Conservation (phyloP, 371 early-diverging fungal genomes). For the Actinomucor elegans region DNA sequence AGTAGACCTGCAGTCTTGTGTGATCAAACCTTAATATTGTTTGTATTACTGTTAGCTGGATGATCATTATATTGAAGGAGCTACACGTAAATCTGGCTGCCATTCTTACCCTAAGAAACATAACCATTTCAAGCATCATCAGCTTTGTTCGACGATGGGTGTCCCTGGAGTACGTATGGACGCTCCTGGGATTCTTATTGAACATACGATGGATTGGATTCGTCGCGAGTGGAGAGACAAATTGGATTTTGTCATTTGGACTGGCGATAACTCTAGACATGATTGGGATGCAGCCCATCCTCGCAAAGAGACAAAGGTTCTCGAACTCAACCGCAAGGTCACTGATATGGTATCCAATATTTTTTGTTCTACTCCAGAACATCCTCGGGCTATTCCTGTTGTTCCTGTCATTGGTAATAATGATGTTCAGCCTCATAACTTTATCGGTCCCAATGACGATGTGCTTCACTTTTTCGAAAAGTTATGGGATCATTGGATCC, state of each 20-base stretch:
- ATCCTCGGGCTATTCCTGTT: conserved; percentile 37
- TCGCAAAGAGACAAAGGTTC: conserved; percentile 48
- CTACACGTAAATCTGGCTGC: conserved; percentile 54
- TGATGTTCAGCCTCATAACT: conserved; percentile 76
- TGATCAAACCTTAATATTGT: neutral
- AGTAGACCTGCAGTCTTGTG: neutral
- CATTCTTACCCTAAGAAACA: conserved; percentile 25
- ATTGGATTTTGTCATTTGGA: conserved; percentile 82
- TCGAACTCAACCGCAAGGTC: conserved; percentile 34
- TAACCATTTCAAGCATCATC: neutral
- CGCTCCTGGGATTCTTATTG: conserved; percentile 60
- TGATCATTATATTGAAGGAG: conserved; percentile 50
- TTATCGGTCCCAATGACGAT: conserved; percentile 13
- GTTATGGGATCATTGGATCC: conserved; percentile 62
- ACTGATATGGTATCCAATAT: conserved; percentile 27
- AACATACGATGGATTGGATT: conserved; percentile 70
- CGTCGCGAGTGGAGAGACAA: conserved; percentile 48
- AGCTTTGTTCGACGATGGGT: conserved; percentile 35
- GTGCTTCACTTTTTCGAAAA: conserved; percentile 37
- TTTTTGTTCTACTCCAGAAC: conserved; percentile 10
- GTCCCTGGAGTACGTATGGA: conserved; percentile 67
- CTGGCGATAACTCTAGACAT: conserved; percentile 78
- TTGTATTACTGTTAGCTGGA: conserved; percentile 31
- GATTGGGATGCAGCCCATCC: conserved; percentile 56
- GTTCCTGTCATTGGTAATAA: conserved; percentile 75